Evolutionary conservation across 108 stramenopile species (phyloP), one percentile per base, ranked within the genome.

Genomic region (Cyclotella sp.): DNA sequence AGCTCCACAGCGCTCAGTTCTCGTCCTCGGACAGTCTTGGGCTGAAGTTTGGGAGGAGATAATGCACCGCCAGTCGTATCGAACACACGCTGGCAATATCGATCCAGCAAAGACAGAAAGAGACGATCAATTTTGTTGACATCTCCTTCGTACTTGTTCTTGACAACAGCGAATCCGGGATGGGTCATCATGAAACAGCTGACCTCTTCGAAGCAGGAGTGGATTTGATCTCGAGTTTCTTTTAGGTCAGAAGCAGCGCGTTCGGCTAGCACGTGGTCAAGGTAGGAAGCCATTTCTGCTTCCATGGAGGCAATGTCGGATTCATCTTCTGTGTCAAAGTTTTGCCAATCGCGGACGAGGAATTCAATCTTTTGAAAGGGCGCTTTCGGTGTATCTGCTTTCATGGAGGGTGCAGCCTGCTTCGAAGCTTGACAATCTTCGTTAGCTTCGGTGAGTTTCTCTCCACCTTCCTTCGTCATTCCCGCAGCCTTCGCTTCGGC

Each of bases 341-440:
- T 95, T 73, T 97, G 96, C 97, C 98, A 98, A 87, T 99, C 99
- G 41, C 99, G 94, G 29, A 99, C 97, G 19, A 99, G 79, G 65
- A 99, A 98, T 84, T 97, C 95, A 47, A 99, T 93, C 58, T 78
- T 85, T 82, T 99, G 99, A 82, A 99, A 99, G 8, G 98, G 97
- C 58, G 89, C 90, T 47, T 79, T 75, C 53, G 53, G 45, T 29
- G 52, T 49, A 45, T 28, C 43, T 26, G 11, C 62, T 42, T 55
- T 81, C 49, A 58, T 27, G 24, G 24, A 60, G 12, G 53, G 10
- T 49, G 24, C 77, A 19, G 22, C 70, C 45, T 26, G 26, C 21
- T 78, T 39, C 16, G 34, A 34, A 34, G 6, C 34, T 34, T 34
- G 34, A 34, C 2, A 2, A 34, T 54, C 61, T 18, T 72, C 44